A percentile compares a stretch with the other conserved stretches of the same genome.
Conservation (phyloP, 805 yeast species). For the Kazachstania taianensis region DNA sequence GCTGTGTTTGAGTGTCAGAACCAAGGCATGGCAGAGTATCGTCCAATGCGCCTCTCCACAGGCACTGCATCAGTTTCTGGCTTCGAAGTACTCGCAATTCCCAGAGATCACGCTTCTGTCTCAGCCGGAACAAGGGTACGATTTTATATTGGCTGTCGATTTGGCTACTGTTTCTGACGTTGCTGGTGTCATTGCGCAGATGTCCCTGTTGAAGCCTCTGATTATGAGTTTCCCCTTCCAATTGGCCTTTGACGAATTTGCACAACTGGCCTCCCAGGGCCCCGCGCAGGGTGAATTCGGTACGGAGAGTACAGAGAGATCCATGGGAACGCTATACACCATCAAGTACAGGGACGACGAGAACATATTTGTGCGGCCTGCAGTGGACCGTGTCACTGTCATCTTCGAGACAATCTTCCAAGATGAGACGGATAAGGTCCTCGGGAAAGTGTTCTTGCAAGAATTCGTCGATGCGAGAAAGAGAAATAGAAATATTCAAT, state of each 20-base stretch:
- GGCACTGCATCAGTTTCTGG: constrained; percentile 16
- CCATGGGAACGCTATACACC: constrained; percentile 24
- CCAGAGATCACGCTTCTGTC: constrained; percentile 16
- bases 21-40: constrained; percentile 27
- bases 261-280: neutral
- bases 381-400: constrained; percentile 93
- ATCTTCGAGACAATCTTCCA: constrained; percentile 89
- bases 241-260: constrained; percentile 67
- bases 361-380: constrained; percentile 79
- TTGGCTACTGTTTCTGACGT: neutral
- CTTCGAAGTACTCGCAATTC: constrained; percentile 12
- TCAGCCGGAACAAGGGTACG: constrained; percentile 33
- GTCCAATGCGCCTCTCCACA: constrained; percentile 10
- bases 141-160: neutral
- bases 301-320: too few relatives aligned
- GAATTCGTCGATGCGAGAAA: constrained; percentile 95
- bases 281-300: constrained; percentile 13
- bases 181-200: constrained; percentile 35
- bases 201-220: constrained; percentile 73
- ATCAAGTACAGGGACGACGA: constrained; percentile 90
- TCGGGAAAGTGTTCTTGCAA: constrained; percentile 81
- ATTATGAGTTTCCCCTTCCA: constrained; percentile 91
- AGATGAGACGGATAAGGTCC: constrained; percentile 91
- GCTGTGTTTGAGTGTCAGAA: constrained; percentile 21
- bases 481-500: constrained; percentile 86